A percentile compares a stretch with the other conserved stretches of the same genome.
These are phyloP conservation scores for Oxalis stricta DNA, from an alignment of 441 rosid genomes.

Conservation along the genomic window DNA sequence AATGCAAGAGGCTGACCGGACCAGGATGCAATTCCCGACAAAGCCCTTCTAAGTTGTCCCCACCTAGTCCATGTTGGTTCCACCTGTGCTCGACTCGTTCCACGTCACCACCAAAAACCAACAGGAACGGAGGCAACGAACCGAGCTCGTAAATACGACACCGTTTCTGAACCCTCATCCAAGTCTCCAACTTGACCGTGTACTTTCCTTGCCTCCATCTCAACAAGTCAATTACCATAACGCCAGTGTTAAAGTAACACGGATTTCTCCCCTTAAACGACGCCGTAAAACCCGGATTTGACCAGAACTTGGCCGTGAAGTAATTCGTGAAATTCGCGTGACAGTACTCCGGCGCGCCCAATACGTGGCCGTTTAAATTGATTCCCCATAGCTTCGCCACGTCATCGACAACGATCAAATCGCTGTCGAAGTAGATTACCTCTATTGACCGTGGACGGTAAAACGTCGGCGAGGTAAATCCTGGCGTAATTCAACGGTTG, in stretches of 20 bases:
- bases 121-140: slow-evolving; percentile 61
- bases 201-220: slow-evolving; percentile 51
- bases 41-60: slow-evolving; percentile 56
- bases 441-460: slow-evolving; percentile 37
- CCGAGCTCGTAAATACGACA: slow-evolving; percentile 59
- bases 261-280: slow-evolving; percentile 27
- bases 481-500: slow-evolving; percentile 70
- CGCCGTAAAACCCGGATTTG: slow-evolving; percentile 22
- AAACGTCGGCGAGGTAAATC: slow-evolving; percentile 59
- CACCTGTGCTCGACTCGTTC: slow-evolving; percentile 61
- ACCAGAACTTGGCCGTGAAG: slow-evolving; percentile 55
- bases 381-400: slow-evolving; percentile 47
- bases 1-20: slow-evolving; percentile 56
- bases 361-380: slow-evolving; percentile 25
- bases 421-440: slow-evolving; percentile 62
- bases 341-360: slow-evolving; percentile 73
- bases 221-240: slow-evolving; percentile 61
- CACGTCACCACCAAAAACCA: slow-evolving; percentile 63
- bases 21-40: slow-evolving; percentile 61
- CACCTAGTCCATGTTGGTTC: slow-evolving; percentile 77
- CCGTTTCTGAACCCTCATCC: slow-evolving; percentile 59
- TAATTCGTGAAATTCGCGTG: slow-evolving; percentile 63
- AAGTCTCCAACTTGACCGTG: slow-evolving; percentile 42
- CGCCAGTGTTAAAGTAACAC: slow-evolving; percentile 75
- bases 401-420: slow-evolving; percentile 70